Base-by-base conservation (phyloP, 805 yeast species). In the Candida patagonica region DNA sequence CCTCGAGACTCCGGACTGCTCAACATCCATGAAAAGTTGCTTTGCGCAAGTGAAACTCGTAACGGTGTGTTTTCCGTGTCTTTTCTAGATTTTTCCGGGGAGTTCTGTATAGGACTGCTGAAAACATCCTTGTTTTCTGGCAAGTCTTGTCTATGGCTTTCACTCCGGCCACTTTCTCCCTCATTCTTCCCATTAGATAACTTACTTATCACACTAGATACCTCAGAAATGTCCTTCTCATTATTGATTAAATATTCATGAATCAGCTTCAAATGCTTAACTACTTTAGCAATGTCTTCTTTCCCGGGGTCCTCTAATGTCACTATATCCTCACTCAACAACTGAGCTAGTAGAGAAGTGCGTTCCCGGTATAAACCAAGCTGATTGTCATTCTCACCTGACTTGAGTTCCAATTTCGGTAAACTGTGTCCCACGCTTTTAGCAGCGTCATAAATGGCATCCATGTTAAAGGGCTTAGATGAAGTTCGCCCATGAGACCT, bases 1-100 rank as follows among this genome's bases (percentile, higher is more conserved):
- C 25, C 5, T 36, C 21, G 37, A 10, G 44, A 25, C 16, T 30
- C 44, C 15, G 46, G 49, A 26, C 40, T 32, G 5, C 47, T 51
- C 1, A 52, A 42, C 54, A 52, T 52, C 56, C 56, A 52, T 1
- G 56, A 49, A 43, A 47, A 52, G 24, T 51, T 53, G 26, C 52
- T 44, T 21, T 52, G 53, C 6, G 56, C 54, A 5, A 52, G 30
- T 8, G 53, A 44, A 15, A 43, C 40, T 3, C 52, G 26, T 2
- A 41, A 42, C 2, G 53, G 53, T 2, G 52, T 38, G 17, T 33
- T 26, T 2, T 20, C 8, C 2, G 29, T 21, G 4, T n/a, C 21
- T n/a, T 21, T 21, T 9, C 7, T 22, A 10, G 12, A 4, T 21
- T 21, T 24, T 10, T 17, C 24, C 3, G 29, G 37, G 12, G 15